phyloP scores from a whole-genome alignment of 495 filamentous ascomycete genomes.

The Penicillium simplicissimum region DNA sequence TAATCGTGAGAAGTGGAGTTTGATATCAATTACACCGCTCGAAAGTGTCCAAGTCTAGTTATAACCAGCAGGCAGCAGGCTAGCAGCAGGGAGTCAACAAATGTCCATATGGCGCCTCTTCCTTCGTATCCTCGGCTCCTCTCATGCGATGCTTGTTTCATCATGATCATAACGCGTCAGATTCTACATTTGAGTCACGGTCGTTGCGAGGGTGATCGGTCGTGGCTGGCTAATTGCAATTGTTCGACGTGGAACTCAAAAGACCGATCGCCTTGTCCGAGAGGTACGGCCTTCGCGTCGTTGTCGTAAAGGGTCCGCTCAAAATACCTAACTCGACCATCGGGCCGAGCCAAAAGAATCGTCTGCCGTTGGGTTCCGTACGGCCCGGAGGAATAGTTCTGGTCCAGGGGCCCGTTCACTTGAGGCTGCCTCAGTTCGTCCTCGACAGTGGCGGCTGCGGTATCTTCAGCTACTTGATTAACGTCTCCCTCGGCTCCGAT shows the following conservation, averaged over 20 bases:
- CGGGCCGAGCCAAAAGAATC: constrained; percentile 71
- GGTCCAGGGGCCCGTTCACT: constrained; percentile 23
- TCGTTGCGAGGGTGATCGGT: neutral
- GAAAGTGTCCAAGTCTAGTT: neutral
- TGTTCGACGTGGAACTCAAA: constrained; percentile 40
- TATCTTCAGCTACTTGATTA: constrained; percentile 39
- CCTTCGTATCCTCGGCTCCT: neutral
- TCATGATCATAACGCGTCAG: constrained; percentile 8
- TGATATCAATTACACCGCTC: constrained; percentile 8
- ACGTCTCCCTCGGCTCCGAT: constrained; percentile 58
- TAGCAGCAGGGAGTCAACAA: neutral
- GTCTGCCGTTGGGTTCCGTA: constrained; percentile 98
- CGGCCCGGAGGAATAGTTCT: constrained; percentile 35
- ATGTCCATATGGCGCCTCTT: neutral
- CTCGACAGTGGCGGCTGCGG: constrained; percentile 46
- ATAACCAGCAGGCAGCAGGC: neutral
- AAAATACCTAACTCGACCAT: constrained; percentile 75
- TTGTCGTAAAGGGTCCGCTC: constrained; percentile 82
- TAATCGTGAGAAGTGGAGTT: constrained; percentile 1
- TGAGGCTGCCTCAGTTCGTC: constrained; percentile 20
- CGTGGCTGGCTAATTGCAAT: constrained; percentile 14
- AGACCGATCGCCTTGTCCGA: constrained; percentile 58
- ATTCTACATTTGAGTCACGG: constrained; percentile 8
- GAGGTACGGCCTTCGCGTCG: constrained; percentile 58
- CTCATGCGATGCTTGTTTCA: neutral